Base-by-base conservation (phyloP, 2,329 filamentous ascomycete genomes). In the Tolypocladium ophioglossoides region DNA sequence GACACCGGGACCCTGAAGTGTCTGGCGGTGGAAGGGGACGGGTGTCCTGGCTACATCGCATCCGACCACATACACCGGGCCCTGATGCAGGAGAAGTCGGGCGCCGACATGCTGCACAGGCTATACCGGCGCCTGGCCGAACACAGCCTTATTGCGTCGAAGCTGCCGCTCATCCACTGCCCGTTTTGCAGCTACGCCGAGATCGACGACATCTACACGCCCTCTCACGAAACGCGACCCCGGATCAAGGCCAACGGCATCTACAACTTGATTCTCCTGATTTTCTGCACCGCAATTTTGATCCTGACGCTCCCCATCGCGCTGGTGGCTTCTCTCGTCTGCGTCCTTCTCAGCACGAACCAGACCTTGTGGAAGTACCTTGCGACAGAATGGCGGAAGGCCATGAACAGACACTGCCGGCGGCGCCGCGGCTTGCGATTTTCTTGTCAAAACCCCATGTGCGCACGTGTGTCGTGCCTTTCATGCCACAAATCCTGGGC, bases 161-260 rank as follows among this genome's bases (percentile, higher is more conserved):
- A 83, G 24, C 71, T 96, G 8, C 85, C 87, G 3, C 79, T 97
- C 2, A 78, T 94, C 50, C 84, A 85, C 40, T 97, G 94, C 63
- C 91, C 91, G 0, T 96, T 95, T 66, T 99, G 92, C 75, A 79
- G 78, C 60, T 99, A 97, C 65, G 90, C 90, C 35, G 94, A 97
- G 73, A 78, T 91, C 30, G 90, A 96, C 68, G 85, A 89, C 54
- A 73, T 87, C 20, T 89, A 88, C 65, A 74, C 85, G 24, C 84
- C 83, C 12, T 70, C 70, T 48, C 70, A 71, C 52, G 77, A 81
- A 54, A 70, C 79, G 27, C 72, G 72, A 27, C 80, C 85, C 66
- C 80, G 74, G 47, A 68, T 88, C 54, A 80, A 79, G 56, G 70
- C 76, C 40, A 74, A 78, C 60, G 77, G 71, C 60, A 58, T 79